Base-by-base conservation (phyloP, 495 filamentous ascomycete genomes). In the Aspergillus olivimuriae region DNA sequence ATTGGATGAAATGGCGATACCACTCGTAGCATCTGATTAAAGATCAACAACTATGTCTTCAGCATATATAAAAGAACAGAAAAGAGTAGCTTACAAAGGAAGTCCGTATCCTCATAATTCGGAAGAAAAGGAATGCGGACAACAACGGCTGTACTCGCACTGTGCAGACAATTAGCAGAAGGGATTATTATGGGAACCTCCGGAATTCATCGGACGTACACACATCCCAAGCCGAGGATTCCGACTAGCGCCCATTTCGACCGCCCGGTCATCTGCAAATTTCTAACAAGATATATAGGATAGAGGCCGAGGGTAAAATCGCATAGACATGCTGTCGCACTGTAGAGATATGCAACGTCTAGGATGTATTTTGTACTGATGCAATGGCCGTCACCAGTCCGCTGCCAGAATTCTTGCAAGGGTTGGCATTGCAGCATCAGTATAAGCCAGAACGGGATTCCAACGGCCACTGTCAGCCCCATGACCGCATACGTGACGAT, bases 381-480 rank as follows among this genome's bases (percentile, higher is more conserved):
- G 20, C 35, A 38, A n/a, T 20, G 18, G 14, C 35, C 35, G n/a
- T 38, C 3, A 22, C 35, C 18, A 8, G 35, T 38, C 35, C 35
- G 35, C 4, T 38, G 35, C 35, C 35, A 38, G 16, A 38, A 38
- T 38, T 38, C 35, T 22, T n/a, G 7, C 14, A 38, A 16, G 12
- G 35, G 35, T 20, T n/a, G 35, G 35, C 35, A 38, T 22, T 38
- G 35, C 18, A 38, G 19, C 35, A 38, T 38, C 20, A 38, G 20
- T 15, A 38, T 20, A 38, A 38, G n/a, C 35, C 35, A 38, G 35
- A 38, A 38, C 19, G 35, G 35, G 35, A 38, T 16, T n/a, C 35
- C 35, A 22, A 38, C 35, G 19, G 18, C 35, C 19, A 38, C 35
- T 38, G 35, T 22, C 35, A 38, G 35, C 4, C 16, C 35, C 8